phyloP scores from a whole-genome alignment of 2,329 filamentous ascomycete species.

The Ramularia endophylla region DNA sequence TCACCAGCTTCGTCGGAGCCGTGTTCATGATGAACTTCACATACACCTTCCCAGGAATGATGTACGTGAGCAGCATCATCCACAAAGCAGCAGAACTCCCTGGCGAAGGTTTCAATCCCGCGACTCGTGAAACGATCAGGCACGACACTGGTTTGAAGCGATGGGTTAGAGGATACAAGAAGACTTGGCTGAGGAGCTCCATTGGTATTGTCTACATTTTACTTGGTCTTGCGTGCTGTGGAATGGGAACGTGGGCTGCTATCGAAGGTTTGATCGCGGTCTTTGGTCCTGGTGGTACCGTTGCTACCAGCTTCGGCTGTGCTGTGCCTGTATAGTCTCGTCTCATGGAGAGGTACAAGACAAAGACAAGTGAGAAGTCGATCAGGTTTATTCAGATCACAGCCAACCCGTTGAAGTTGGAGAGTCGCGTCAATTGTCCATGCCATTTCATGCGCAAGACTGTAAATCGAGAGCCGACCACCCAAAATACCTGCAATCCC shows the following conservation, averaged over 20 bases:
- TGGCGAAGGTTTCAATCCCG: slow-evolving; percentile 41
- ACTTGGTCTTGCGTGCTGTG: slow-evolving; percentile 33
- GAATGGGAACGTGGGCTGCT: slow-evolving; percentile 37
- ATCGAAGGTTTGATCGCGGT: slow-evolving; percentile 32
- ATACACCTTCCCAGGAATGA: slow-evolving; percentile 51
- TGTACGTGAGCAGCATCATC: slow-evolving; percentile 39
- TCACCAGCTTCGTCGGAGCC: slow-evolving; percentile 45
- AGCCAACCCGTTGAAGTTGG: too few relatives aligned
- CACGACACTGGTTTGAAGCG: slow-evolving; percentile 37
- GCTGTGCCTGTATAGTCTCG: too few relatives aligned
- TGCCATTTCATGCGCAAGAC: slow-evolving; percentile 58
- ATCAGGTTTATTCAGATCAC: too few relatives aligned
- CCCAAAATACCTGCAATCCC: slow-evolving; percentile 70
- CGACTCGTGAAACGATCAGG: slow-evolving; percentile 31
- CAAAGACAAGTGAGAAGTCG: too few relatives aligned
- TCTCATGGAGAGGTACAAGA: too few relatives aligned
- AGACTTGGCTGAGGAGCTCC: too few relatives aligned
- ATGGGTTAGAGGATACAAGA: slow-evolving; percentile 35
- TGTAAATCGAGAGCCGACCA: too few relatives aligned
- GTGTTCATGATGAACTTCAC: slow-evolving; percentile 53
- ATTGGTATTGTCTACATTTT: slow-evolving; percentile 32
- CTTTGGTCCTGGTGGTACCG: slow-evolving; percentile 19
- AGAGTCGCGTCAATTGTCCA: too few relatives aligned
- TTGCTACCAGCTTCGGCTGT: slow-evolving; percentile 9
- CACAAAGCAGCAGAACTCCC: slow-evolving; percentile 39